Evolutionary conservation across 345 rosid species (phyloP).

Genomic region (Bruguiera gymnorhiza): DNA sequence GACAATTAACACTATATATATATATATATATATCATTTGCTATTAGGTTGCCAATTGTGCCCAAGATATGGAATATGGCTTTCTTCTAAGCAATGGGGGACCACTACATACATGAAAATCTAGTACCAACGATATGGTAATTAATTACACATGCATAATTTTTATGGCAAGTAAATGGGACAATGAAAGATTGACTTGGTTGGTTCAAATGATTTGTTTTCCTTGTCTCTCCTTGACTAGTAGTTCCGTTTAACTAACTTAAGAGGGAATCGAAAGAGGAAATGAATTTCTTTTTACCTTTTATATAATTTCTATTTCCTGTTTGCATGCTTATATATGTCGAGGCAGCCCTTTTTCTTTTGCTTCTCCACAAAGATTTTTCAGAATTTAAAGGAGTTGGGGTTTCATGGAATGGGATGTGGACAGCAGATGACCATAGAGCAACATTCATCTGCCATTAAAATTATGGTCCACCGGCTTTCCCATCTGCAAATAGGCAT

Average conservation of each 20-base stretch:
- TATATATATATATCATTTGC: not conserved
- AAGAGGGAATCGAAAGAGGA: not conserved
- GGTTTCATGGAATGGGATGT: not conserved
- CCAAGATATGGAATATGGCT: constrained; percentile 3
- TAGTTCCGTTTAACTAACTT: not conserved
- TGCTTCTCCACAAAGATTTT: constrained; percentile 31
- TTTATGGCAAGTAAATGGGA: no score
- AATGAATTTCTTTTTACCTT: no score
- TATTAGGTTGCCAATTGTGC: constrained; percentile 3
- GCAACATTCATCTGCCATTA: not conserved
- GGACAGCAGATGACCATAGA: not conserved
- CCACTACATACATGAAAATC: not conserved
- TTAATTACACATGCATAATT: no score
- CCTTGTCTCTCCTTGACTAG: no score
- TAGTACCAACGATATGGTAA: not conserved
- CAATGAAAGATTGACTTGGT: no score
- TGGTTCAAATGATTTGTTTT: no score
- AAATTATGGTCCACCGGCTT: constrained; percentile 7
- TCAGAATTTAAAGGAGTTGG: constrained; percentile 16
- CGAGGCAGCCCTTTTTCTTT: constrained; percentile 17
- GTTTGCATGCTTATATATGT: constrained; percentile 14
- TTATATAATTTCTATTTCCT: no score
- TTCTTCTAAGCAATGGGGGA: not conserved
- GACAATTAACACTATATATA: no score
- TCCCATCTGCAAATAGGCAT: not conserved